Conservation (phyloP, 1,284 basidiomycete genomes). For the Tilletia horrida region DNA sequence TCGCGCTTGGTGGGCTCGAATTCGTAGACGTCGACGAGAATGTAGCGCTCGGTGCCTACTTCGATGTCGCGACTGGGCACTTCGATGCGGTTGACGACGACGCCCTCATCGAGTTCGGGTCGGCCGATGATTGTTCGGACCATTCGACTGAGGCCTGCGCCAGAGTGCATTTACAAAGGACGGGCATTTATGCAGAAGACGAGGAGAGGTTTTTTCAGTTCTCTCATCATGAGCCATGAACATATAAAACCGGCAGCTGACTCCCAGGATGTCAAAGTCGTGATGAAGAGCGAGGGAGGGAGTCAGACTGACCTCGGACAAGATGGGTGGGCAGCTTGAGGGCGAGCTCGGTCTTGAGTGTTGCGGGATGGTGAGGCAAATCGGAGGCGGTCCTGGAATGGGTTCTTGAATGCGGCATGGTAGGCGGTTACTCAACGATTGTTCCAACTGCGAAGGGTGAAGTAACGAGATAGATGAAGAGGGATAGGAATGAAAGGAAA, state of each 20-base stretch:
- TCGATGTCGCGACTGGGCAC: neutral
- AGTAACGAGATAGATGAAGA: no score
- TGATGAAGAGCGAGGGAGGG: no score
- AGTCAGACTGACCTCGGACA: neutral
- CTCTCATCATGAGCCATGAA: no score
- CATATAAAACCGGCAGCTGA: no score
- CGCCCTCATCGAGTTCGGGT: neutral
- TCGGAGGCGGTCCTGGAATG: neutral
- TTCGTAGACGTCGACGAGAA: neutral
- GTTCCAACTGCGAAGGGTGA: no score
- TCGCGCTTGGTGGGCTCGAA: constrained; percentile 21
- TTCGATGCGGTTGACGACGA: constrained; percentile 16
- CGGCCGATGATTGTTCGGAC: neutral
- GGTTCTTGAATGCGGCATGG: no score
- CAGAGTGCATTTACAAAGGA: no score
- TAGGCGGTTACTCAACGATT: no score
- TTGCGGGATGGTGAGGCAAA: constrained; percentile 9
- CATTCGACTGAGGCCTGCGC: neutral
- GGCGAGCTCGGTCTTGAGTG: neutral
- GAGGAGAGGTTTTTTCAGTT: neutral
- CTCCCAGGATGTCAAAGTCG: no score
- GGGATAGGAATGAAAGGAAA: no score
- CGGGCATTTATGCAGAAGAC: neutral
- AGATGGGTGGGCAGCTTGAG: constrained; percentile 16
- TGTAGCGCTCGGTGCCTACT: neutral